These are phyloP conservation scores for Syzygium malaccense DNA, from an alignment of 441 rosid species.

Conservation along the genomic window DNA sequence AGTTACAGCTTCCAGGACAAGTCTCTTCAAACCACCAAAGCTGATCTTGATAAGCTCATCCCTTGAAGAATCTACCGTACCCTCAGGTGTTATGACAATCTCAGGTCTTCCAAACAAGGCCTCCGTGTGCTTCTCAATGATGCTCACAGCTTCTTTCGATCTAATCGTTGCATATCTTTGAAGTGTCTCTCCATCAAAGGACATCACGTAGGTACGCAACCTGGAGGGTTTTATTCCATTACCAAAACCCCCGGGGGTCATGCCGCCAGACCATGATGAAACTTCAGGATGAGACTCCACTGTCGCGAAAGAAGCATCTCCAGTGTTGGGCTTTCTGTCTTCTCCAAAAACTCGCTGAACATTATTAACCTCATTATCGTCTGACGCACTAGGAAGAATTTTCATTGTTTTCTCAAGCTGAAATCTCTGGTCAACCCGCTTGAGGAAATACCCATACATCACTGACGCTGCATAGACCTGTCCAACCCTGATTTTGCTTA, in stretches of 20 bases:
- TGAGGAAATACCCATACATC: constrained; percentile 93
- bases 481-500: constrained; percentile 83
- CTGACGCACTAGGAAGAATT: constrained; percentile 40
- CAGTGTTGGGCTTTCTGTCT: constrained; percentile 16
- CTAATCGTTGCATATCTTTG: constrained; percentile 85
- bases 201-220: constrained; percentile 76
- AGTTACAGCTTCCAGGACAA: constrained; percentile 88
- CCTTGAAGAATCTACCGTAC: constrained; percentile 67
- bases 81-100: constrained; percentile 60
- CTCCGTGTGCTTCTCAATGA: constrained; percentile 93
- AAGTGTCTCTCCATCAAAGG: constrained; percentile 84
- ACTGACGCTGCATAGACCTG: constrained; percentile 97
- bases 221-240: constrained; percentile 50
- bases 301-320: constrained; percentile 23
- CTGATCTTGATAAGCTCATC: constrained; percentile 73
- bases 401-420: constrained; percentile 94
- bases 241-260: constrained; percentile 51
- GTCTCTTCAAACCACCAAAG: constrained; percentile 81
- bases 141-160: constrained; percentile 80
- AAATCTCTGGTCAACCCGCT: constrained; percentile 85
- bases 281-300: constrained; percentile 58
- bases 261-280: constrained; percentile 46
- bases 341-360: constrained; percentile 25
- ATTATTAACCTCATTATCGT: constrained; percentile 16
- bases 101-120: constrained; percentile 90